Evolutionary conservation across 78 protist species (phyloP).

Genomic region (Emiliania huxleyi): DNA sequence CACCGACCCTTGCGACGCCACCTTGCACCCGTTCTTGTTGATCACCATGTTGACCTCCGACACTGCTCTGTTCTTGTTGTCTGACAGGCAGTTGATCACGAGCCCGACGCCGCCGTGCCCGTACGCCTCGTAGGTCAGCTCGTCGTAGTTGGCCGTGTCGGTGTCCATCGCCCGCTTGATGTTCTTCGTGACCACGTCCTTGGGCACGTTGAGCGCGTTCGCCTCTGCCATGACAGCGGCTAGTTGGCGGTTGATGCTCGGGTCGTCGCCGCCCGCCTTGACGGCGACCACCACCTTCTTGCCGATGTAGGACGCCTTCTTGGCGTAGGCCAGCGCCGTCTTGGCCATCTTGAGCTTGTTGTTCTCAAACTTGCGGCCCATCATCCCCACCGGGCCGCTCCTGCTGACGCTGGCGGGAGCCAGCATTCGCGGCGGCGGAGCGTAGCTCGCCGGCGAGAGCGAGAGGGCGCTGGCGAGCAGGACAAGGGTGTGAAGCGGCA

Average conservation of each 20-base stretch:
- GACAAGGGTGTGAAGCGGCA: too few relatives aligned
- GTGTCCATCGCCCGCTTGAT: background rate
- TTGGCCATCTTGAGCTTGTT: slow-evolving; percentile 32
- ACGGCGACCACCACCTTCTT: slow-evolving; percentile 17
- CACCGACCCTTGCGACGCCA: background rate
- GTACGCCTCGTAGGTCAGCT: slow-evolving; percentile 10
- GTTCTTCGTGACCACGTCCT: background rate
- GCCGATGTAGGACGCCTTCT: slow-evolving; percentile 14
- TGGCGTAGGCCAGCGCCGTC: background rate
- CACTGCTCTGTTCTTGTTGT: background rate
- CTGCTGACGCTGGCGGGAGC: too few relatives aligned
- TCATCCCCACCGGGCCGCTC: too few relatives aligned
- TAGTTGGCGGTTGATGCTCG: background rate
- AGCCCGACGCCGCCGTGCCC: background rate
- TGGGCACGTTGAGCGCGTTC: background rate
- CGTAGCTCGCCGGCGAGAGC: too few relatives aligned
- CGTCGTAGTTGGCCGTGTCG: background rate
- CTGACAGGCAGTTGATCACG: background rate
- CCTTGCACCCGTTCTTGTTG: background rate
- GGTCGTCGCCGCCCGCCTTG: background rate
- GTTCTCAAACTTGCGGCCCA: slow-evolving; percentile 17
- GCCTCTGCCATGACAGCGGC: background rate
- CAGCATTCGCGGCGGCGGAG: too few relatives aligned
- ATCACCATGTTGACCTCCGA: background rate
- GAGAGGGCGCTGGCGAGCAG: too few relatives aligned